Evolutionary conservation across 805 yeast species (phyloP).

Genomic region (Priceomyces haplophilus): DNA sequence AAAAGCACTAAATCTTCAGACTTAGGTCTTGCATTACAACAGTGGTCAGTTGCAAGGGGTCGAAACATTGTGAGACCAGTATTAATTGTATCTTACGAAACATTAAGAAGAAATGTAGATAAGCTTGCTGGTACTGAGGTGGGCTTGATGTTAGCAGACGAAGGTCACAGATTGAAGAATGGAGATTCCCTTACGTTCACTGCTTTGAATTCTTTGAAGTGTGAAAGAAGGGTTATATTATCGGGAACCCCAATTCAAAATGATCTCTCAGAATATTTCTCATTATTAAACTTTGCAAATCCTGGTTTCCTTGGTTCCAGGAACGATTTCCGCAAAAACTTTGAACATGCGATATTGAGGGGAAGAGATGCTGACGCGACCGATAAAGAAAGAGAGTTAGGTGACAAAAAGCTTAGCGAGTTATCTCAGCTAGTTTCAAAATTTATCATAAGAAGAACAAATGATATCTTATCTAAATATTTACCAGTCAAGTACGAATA

Average conservation of each 20-base stretch:
- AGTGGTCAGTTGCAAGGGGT: conserved; percentile 88
- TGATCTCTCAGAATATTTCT: conserved; percentile 90
- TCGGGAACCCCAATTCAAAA: conserved; percentile 98
- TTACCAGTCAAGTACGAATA: conserved; percentile 95
- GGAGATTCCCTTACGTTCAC: conserved; percentile 92
- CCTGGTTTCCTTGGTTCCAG: conserved; percentile 90
- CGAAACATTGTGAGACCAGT: conserved; percentile 90
- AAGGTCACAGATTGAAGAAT: conserved; percentile 47
- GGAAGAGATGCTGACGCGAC: conserved; percentile 90
- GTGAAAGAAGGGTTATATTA: conserved; percentile 83
- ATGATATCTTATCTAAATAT: conserved; percentile 90
- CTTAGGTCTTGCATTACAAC: conserved; percentile 61
- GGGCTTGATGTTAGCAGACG: conserved; percentile 71
- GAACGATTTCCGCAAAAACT: conserved; percentile 77
- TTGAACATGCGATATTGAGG: conserved; percentile 71
- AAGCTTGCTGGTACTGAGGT: conserved; percentile 72
- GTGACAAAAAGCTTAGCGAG: conserved; percentile 67
- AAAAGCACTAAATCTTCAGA: conserved; percentile 71
- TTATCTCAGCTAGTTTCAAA: conserved; percentile 75
- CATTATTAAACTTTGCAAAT: conserved; percentile 85
- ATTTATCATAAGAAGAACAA: conserved; percentile 91
- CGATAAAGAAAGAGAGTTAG: conserved; percentile 67
- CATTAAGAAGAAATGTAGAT: conserved; percentile 80
- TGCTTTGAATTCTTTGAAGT: conserved; percentile 77
- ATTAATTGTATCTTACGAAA: conserved; percentile 89